Evolutionary conservation across 331 rosid species (phyloP).

Genomic region (Acacia pycnantha): DNA sequence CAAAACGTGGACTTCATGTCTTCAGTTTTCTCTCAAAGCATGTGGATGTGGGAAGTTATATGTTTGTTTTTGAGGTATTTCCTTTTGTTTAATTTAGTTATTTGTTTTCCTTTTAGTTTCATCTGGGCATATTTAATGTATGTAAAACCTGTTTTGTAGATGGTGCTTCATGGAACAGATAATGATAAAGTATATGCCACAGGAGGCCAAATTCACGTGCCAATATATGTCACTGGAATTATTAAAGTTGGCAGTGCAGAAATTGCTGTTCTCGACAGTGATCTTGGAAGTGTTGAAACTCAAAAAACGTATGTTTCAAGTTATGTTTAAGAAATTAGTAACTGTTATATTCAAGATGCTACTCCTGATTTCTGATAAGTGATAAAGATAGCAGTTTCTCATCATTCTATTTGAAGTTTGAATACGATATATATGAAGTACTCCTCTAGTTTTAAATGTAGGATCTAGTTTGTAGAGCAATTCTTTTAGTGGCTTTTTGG

Average conservation of each 20-base stretch:
- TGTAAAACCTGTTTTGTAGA: constrained; percentile 45
- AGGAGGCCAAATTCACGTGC: constrained; percentile 80
- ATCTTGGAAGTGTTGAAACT: constrained; percentile 79
- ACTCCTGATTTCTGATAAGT: constrained; percentile 22
- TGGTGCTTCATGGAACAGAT: constrained; percentile 59
- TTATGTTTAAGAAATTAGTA: neutral
- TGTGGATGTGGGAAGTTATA: constrained; percentile 73
- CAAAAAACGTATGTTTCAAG: constrained; percentile 62
- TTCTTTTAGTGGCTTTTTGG: constrained; percentile 10
- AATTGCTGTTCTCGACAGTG: constrained; percentile 85
- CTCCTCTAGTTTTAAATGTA: neutral
- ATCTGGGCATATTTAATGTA: constrained; percentile 26
- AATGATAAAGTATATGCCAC: constrained; percentile 61
- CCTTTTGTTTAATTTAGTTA: constrained; percentile 8
- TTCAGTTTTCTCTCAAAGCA: constrained; percentile 61
- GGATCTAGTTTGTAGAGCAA: too few relatives aligned
- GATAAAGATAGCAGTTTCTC: constrained; percentile 18
- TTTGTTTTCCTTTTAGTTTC: constrained; percentile 20
- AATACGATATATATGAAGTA: neutral
- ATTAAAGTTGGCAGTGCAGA: constrained; percentile 70
- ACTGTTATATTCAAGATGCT: neutral
- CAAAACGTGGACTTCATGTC: constrained; percentile 55
- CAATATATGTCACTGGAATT: constrained; percentile 68
- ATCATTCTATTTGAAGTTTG: constrained; percentile 16
- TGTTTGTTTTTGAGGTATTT: constrained; percentile 83